Conservation (phyloP, 2,329 filamentous ascomycete species). For the Madurella mycetomatis region DNA sequence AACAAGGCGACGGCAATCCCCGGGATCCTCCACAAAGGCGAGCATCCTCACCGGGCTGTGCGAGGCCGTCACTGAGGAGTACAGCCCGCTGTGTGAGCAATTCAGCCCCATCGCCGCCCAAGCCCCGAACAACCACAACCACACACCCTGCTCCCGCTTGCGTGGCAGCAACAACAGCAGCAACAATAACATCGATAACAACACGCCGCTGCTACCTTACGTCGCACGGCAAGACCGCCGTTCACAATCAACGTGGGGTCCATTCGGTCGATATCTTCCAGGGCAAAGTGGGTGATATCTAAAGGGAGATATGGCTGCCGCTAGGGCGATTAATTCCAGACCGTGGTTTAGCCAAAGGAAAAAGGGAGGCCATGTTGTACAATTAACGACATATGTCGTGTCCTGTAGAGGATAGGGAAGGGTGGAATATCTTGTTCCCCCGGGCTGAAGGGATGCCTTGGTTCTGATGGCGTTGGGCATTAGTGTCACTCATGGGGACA, state of each 20-base stretch:
- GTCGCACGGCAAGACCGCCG: not conserved
- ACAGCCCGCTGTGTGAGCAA: constrained; percentile 18
- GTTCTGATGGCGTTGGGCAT: too few relatives aligned
- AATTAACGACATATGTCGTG: too few relatives aligned
- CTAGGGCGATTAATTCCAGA: too few relatives aligned
- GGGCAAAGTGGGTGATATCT: not conserved
- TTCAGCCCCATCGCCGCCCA: not conserved
- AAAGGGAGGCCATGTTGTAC: too few relatives aligned
- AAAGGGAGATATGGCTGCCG: not conserved
- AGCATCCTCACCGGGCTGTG: constrained; percentile 26
- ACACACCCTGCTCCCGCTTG: too few relatives aligned
- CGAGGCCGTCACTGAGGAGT: constrained; percentile 22
- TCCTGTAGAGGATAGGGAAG: too few relatives aligned
- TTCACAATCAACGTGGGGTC: not conserved
- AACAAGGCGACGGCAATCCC: not conserved
- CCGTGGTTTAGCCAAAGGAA: too few relatives aligned
- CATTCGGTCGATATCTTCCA: not conserved
- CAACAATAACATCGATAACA: not conserved
- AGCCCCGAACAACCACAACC: not conserved
- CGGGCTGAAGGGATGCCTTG: too few relatives aligned
- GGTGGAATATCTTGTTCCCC: too few relatives aligned
- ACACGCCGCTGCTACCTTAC: not conserved
- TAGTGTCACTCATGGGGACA: too few relatives aligned
- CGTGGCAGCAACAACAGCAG: too few relatives aligned
- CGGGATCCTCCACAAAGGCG: constrained; percentile 21